These are phyloP conservation scores for Smittium culicis DNA, from an alignment of 371 early-diverging fungal species.

Conservation along the genomic window DNA sequence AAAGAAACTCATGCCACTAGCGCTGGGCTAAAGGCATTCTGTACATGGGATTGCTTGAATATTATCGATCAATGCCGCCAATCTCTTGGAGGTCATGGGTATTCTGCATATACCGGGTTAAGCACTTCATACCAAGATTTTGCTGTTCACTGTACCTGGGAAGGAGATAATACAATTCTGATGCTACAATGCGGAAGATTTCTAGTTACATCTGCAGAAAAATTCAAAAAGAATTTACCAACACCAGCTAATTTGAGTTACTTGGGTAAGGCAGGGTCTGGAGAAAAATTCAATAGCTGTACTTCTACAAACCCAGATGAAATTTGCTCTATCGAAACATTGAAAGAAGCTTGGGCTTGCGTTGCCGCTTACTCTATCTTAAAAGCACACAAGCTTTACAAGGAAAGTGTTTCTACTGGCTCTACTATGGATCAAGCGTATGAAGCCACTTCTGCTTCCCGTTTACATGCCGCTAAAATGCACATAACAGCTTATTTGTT, in stretches of 20 bases:
- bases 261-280: constrained; percentile 27
- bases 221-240: constrained; percentile 56
- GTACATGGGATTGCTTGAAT: constrained; percentile 77
- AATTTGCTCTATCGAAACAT: constrained; percentile 42
- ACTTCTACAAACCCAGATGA: constrained; percentile 29
- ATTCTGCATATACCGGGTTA: constrained; percentile 80
- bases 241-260: constrained; percentile 73
- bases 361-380: constrained; percentile 71
- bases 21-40: constrained; percentile 89
- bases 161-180: constrained; percentile 80
- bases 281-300: constrained; percentile 12
- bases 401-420: constrained; percentile 48
- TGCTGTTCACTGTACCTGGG: constrained; percentile 90
- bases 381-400: constrained; percentile 67
- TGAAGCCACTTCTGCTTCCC: constrained; percentile 68
- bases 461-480: constrained; percentile 72
- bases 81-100: constrained; percentile 83
- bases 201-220: constrained; percentile 64
- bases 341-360: constrained; percentile 69
- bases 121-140: constrained; percentile 76
- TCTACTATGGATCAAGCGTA: constrained; percentile 65
- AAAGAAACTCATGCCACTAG: constrained; percentile 86
- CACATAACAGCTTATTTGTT: constrained; percentile 75
- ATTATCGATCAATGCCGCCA: constrained; percentile 85
- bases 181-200: constrained; percentile 83